Percentiles rank a stretch among this genome's conserved stretches.
These are phyloP conservation scores for Talaromyces rugulosus DNA, from an alignment of 2,329 filamentous ascomycete genomes.

Conservation along the genomic window DNA sequence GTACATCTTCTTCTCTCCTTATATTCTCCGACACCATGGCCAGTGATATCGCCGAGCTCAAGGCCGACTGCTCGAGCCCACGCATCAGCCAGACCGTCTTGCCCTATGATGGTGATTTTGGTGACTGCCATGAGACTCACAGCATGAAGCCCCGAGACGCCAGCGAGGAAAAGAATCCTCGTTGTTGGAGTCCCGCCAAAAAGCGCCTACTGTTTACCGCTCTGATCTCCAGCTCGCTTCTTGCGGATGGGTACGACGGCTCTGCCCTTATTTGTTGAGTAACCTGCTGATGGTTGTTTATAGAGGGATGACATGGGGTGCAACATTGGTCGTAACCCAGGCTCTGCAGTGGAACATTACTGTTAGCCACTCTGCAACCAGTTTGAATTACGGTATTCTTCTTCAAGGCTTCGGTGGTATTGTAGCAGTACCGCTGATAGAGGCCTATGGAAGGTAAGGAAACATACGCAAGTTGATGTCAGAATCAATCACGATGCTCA, in stretches of 20 bases:
- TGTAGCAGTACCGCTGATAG: constrained; percentile 35
- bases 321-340: constrained; percentile 36
- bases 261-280: neutral
- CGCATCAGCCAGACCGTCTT: neutral
- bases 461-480: neutral
- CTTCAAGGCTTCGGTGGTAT: constrained; percentile 36
- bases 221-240: constrained; percentile 31
- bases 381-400: constrained; percentile 37
- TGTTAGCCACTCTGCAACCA: constrained; percentile 30
- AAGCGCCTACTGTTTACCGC: constrained; percentile 31
- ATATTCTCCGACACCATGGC: neutral
- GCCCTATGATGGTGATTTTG: constrained; percentile 14
- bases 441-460: constrained; percentile 38
- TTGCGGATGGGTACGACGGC: constrained; percentile 32
- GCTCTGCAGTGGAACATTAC: constrained; percentile 32
- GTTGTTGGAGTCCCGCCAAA: constrained; percentile 25
- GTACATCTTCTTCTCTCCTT: neutral
- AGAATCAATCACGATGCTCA: neutral
- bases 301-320: constrained; percentile 39
- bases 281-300: neutral
- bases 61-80: neutral
- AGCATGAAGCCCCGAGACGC: constrained; percentile 14
- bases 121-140: constrained; percentile 15
- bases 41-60: neutral
- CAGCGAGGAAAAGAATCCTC: constrained; percentile 21